These are phyloP conservation scores for Talaromyces thailandensis DNA, from an alignment of 495 filamentous ascomycete genomes.

Conservation along the genomic window DNA sequence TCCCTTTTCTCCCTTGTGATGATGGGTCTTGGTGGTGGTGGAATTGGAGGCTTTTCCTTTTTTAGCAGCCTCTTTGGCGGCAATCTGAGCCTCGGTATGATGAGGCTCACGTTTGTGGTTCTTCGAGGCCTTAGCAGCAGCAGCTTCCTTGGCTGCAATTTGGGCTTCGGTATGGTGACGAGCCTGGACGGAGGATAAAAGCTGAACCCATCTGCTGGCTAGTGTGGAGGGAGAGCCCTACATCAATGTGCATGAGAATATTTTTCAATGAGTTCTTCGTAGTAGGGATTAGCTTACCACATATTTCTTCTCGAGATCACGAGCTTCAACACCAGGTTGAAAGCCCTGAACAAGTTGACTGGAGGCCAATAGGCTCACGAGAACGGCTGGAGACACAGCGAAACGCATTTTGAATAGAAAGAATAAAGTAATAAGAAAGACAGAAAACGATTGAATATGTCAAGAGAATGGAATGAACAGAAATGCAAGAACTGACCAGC, in stretches of 20 bases:
- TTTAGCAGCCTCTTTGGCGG: background rate
- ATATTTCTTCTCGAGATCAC: background rate
- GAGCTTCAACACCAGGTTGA: background rate
- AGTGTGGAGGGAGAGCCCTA: background rate
- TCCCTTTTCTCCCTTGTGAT: background rate
- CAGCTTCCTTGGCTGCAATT: background rate
- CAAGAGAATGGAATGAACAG: background rate
- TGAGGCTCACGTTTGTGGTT: background rate
- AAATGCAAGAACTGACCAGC: conserved; percentile 1
- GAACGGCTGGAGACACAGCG: background rate
- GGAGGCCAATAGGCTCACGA: background rate
- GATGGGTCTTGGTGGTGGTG: background rate
- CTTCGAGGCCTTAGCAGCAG: background rate
- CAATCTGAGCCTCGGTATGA: background rate
- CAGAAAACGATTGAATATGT: background rate
- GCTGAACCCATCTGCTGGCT: background rate
- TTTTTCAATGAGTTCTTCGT: background rate
- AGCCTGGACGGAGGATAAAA: background rate
- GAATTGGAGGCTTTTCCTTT: background rate
- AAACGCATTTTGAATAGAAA: background rate
- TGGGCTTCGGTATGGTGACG: conserved; percentile 2
- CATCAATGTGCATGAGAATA: background rate
- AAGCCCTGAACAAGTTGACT: background rate
- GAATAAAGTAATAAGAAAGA: background rate
- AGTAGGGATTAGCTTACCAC: background rate